These are phyloP conservation scores for Sphaerobolus stellatus DNA, from an alignment of 1,284 basidiomycete species.

Conservation along the genomic window DNA sequence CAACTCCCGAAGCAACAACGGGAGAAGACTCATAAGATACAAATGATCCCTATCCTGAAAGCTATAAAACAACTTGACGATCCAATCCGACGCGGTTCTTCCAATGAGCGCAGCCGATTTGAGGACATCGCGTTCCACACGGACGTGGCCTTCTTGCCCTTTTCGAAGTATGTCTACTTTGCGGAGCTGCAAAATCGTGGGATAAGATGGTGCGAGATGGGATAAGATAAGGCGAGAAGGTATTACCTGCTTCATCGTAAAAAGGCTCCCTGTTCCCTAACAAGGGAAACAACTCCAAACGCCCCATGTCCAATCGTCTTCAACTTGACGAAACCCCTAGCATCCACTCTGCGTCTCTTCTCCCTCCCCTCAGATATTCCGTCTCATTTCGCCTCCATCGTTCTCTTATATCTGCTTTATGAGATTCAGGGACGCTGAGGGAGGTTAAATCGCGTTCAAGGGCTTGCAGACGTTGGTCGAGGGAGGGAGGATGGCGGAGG, in stretches of 20 bases:
- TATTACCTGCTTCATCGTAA: slow-evolving; percentile 96
- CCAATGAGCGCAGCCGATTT: slow-evolving; percentile 75
- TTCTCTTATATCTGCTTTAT: slow-evolving; percentile 70
- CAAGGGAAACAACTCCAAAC: slow-evolving; percentile 94
- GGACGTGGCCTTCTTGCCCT: slow-evolving; percentile 96
- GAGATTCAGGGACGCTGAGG: slow-evolving; percentile 66
- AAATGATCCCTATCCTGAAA: slow-evolving; percentile 91
- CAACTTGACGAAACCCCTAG: slow-evolving; percentile 83
- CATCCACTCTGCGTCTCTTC: slow-evolving; percentile 77
- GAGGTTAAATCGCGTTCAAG: slow-evolving; percentile 86
- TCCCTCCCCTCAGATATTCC: slow-evolving; percentile 85
- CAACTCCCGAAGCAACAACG: no score
- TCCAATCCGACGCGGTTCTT: slow-evolving; percentile 82
- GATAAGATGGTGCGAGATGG: slow-evolving; percentile 22
- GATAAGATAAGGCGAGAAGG: no score
- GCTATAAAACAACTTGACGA: slow-evolving; percentile 89
- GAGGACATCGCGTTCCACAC: slow-evolving; percentile 87
- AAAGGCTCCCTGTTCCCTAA: slow-evolving; percentile 83
- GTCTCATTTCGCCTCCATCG: slow-evolving; percentile 88
- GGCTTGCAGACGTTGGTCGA: slow-evolving; percentile 80
- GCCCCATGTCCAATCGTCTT: slow-evolving; percentile 98
- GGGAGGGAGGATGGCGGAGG: slow-evolving; percentile 78
- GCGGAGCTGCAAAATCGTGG: slow-evolving; percentile 60
- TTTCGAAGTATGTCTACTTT: slow-evolving; percentile 97
- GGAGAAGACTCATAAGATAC: slow-evolving; percentile 82